These are phyloP conservation scores for Phycomyces nitens DNA, from an alignment of 192 early-diverging fungal species.

Conservation along the genomic window DNA sequence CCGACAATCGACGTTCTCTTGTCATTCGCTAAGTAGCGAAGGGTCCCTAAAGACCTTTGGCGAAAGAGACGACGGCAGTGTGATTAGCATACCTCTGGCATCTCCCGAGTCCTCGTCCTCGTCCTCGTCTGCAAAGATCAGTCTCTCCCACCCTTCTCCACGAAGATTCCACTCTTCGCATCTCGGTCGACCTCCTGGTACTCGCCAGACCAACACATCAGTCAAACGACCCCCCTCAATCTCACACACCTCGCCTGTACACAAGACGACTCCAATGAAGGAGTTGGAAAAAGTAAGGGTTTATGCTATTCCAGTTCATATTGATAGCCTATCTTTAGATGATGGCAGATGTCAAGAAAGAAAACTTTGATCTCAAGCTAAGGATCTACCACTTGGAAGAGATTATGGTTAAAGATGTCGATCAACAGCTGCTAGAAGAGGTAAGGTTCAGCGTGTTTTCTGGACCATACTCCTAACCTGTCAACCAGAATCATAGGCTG, in stretches of 20 bases:
- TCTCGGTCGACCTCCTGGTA: constrained; percentile 12
- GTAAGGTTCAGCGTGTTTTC: too few relatives aligned
- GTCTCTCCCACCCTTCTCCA: too few relatives aligned
- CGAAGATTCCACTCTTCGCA: neutral
- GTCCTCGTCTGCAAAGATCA: too few relatives aligned
- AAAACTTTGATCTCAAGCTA: constrained; percentile 22
- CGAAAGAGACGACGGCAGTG: neutral
- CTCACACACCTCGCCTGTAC: neutral
- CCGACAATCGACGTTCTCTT: too few relatives aligned
- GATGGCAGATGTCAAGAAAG: constrained; percentile 16
- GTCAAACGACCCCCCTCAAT: neutral
- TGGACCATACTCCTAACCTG: too few relatives aligned
- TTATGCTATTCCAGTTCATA: too few relatives aligned
- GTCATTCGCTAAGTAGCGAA: too few relatives aligned
- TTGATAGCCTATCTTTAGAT: too few relatives aligned
- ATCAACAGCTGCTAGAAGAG: neutral
- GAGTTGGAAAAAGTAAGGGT: constrained; percentile 12
- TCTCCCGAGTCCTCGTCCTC: too few relatives aligned
- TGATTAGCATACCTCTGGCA: neutral
- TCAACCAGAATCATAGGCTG: neutral
- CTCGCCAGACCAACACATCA: neutral
- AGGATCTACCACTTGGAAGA: constrained; percentile 17
- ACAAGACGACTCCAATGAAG: constrained; percentile 8
- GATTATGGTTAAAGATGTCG: neutral
- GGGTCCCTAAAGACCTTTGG: too few relatives aligned